Base-by-base conservation (phyloP, 2,329 filamentous ascomycete species). In the Trichophyton verrucosum region DNA sequence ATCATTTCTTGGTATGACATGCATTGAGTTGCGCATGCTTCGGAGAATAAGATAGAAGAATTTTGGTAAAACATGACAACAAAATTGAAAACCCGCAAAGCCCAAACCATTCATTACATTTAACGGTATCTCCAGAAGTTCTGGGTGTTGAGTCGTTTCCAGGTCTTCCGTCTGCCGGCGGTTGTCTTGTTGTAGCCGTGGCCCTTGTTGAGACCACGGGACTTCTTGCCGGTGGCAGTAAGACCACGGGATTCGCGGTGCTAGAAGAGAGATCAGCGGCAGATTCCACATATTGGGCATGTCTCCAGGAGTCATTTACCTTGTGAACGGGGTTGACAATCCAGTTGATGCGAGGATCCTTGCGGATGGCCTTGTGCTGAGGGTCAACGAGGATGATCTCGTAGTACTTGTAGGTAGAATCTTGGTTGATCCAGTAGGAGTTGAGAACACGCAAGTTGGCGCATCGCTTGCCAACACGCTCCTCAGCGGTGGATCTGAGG, bases 401-500 rank as follows among this genome's bases (percentile, higher is more conserved):
- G 84, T 86, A 99, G 89, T 99, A 99, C 86, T 99, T 99, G 89
- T 97, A 99, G 81, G 94, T 99, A 65, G 91, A 96, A 84, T 99
- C 94, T 86, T 97, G 91, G 89, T 99, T 99, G 85, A 99, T 90
- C 95, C 95, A 99, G 91, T 99, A 99, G 67, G 92, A 97, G 89
- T 99, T 99, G 76, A 99, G 88, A 76, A 99, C 94, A 77, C 94
- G 91, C 79, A 99, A 82, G 83, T 99, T 99, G 81, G 91, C 91
- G 84, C 91, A 96, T 78, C 92, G 91, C 80, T 91, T 91, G 76
- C 95, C 94, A 77, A 99, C 92, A 88, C 94, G 94, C 88, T 99
- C 94, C 85, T 99, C 95, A 73, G 95, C 95, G 73, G 94, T 99
- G 73, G 92, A 85, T 80, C 88, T 88, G 78, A 97, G 91, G 70